Evolutionary conservation across 768 basidiomycete species (phyloP).

Genomic region (Tulasnella sp.): DNA sequence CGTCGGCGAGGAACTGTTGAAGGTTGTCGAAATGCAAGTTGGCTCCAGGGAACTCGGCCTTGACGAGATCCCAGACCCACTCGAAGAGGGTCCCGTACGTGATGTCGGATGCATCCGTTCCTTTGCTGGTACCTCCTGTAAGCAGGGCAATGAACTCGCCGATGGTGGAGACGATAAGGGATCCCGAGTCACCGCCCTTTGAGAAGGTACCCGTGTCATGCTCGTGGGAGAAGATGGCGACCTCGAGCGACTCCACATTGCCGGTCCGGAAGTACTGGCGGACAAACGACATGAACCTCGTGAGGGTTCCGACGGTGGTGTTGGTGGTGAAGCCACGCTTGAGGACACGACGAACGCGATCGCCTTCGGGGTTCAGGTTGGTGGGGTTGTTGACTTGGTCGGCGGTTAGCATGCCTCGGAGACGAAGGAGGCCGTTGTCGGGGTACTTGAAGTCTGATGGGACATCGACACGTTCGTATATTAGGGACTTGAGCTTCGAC

Average conservation of each 20-base stretch:
- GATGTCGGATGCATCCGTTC: not conserved
- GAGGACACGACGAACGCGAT: slow-evolving; percentile 22
- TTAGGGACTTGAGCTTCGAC: slow-evolving; percentile 14
- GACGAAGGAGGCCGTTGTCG: slow-evolving; percentile 21
- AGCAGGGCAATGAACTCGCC: not conserved
- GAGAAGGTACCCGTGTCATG: slow-evolving; percentile 14
- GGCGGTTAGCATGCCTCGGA: slow-evolving; percentile 22
- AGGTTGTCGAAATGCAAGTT: slow-evolving; percentile 14
- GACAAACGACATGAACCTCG: slow-evolving; percentile 20
- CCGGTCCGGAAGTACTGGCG: slow-evolving; percentile 20
- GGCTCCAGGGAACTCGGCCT: slow-evolving; percentile 12
- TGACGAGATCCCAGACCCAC: slow-evolving; percentile 14
- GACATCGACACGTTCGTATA: slow-evolving; percentile 5
- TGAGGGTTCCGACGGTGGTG: slow-evolving; percentile 24
- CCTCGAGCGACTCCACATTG: slow-evolving; percentile 13
- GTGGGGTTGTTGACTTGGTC: slow-evolving; percentile 21
- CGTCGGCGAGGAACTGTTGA: slow-evolving; percentile 1
- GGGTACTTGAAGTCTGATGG: slow-evolving; percentile 25
- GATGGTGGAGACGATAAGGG: not conserved
- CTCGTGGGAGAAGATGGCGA: not conserved
- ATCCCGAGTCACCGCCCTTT: slow-evolving; percentile 7
- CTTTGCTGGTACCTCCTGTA: not conserved
- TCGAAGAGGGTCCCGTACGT: slow-evolving; percentile 1
- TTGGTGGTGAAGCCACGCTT: slow-evolving; percentile 23
- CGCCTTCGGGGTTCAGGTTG: slow-evolving; percentile 22